A percentile compares a stretch with the other conserved stretches of the same genome.
These are phyloP conservation scores for Claviceps sp. DNA, from an alignment of 2,329 filamentous ascomycete genomes.

Conservation along the genomic window DNA sequence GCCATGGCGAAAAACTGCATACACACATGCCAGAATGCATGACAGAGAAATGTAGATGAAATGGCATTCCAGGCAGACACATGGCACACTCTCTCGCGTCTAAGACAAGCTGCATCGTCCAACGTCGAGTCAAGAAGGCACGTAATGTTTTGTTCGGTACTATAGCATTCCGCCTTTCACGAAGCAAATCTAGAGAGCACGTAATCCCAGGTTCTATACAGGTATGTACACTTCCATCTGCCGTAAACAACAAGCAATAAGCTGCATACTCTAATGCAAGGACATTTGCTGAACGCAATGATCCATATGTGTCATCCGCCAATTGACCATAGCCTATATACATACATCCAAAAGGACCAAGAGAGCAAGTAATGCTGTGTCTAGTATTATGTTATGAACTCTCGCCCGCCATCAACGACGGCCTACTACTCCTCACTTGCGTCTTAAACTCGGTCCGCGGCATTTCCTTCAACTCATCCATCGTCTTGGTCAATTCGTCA, in stretches of 20 bases:
- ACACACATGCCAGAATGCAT: neutral
- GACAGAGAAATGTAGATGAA: neutral
- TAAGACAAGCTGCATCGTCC: neutral
- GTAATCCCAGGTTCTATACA: neutral
- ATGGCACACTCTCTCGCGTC: neutral
- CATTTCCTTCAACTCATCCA: conserved; percentile 14
- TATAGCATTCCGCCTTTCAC: neutral
- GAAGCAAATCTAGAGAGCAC: neutral
- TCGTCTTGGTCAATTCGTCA: conserved; percentile 14
- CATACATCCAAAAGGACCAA: neutral
- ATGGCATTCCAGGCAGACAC: neutral
- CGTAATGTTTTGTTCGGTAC: neutral
- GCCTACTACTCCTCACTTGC: neutral
- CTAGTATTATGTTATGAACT: neutral
- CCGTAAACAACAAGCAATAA: too few species aligned
- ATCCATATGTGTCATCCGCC: too few species aligned
- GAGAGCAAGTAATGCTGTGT: neutral
- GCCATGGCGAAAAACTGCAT: neutral
- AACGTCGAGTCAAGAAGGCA: neutral
- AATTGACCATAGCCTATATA: too few species aligned
- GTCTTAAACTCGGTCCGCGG: conserved; percentile 13
- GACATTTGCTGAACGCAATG: too few species aligned
- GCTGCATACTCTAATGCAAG: too few species aligned
- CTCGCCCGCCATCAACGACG: neutral
- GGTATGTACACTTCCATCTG: neutral